Evolutionary conservation across 768 basidiomycete genomes (phyloP).

Genomic region (Fomitopsis pulvina): DNA sequence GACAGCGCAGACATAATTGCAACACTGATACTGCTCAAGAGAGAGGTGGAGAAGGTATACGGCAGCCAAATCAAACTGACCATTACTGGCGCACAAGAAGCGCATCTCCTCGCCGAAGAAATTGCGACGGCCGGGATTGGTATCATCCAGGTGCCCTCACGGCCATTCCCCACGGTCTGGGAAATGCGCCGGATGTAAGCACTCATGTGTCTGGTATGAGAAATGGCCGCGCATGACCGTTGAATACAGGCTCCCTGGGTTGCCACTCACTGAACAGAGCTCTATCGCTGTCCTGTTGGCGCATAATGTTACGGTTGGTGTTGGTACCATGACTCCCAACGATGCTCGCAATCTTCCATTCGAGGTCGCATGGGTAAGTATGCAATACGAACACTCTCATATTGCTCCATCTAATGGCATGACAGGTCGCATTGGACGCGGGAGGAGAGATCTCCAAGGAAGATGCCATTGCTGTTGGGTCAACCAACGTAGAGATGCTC

Average conservation of each 20-base stretch:
- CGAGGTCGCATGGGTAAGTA: conserved; percentile 70
- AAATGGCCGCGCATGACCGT: background rate
- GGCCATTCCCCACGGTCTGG: conserved; percentile 73
- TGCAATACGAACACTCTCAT: background rate
- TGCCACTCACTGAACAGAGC: conserved; percentile 59
- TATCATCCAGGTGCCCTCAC: conserved; percentile 58
- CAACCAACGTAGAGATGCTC: conserved; percentile 37
- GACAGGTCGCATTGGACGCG: conserved; percentile 18
- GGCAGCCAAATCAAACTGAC: conserved; percentile 40
- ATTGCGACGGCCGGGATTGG: conserved; percentile 64
- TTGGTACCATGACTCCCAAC: conserved; percentile 65
- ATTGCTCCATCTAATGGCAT: background rate
- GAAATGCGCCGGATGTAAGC: conserved; percentile 56
- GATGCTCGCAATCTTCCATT: conserved; percentile 71
- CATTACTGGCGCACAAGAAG: conserved; percentile 55
- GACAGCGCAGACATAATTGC: conserved; percentile 69
- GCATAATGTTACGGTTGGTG: conserved; percentile 66
- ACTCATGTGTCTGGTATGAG: background rate
- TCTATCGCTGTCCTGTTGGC: conserved; percentile 53
- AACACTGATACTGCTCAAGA: conserved; percentile 55
- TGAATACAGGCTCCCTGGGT: conserved; percentile 54
- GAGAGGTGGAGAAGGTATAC: conserved; percentile 43
- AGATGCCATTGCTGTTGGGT: conserved; percentile 35
- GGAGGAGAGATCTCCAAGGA: conserved; percentile 15
- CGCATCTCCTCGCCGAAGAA: conserved; percentile 66